Percentiles rank a stretch among this genome's conserved stretches.
These are phyloP conservation scores for Lepidium campestre DNA, from an alignment of 441 rosid genomes.

Conservation along the genomic window DNA sequence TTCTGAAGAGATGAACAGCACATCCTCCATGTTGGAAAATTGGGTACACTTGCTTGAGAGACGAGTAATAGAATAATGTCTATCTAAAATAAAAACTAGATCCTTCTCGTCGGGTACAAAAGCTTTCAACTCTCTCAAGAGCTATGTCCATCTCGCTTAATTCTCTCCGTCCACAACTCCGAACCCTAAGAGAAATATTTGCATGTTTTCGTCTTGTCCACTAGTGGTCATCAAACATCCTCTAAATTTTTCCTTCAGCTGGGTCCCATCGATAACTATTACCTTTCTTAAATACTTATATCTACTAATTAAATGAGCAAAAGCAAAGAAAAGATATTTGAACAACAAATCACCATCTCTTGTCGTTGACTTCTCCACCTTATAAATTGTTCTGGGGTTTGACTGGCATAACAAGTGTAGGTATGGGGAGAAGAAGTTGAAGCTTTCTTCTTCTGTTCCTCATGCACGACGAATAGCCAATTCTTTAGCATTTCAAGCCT, in stretches of 20 bases:
- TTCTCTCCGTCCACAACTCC: neutral
- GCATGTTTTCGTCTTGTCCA: neutral
- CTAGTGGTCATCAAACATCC: neutral
- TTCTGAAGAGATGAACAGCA: neutral
- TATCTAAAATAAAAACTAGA: neutral
- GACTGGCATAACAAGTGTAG: neutral
- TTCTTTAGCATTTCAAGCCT: neutral
- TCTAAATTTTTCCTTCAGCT: neutral
- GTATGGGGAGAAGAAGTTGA: neutral
- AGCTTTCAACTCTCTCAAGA: neutral
- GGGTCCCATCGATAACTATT: neutral
- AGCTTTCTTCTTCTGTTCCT: neutral
- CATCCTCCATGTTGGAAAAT: neutral
- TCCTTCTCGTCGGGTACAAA: neutral
- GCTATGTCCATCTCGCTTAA: neutral
- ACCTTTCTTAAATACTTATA: neutral
- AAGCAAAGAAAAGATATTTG: neutral
- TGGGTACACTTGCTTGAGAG: neutral
- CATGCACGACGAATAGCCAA: neutral
- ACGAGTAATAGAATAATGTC: neutral
- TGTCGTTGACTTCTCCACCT: neutral
- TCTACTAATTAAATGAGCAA: neutral
- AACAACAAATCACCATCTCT: neutral
- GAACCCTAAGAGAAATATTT: neutral
- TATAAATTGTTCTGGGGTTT: neutral